Conservation (phyloP, 768 basidiomycete species). For the Collybia mongolica region DNA sequence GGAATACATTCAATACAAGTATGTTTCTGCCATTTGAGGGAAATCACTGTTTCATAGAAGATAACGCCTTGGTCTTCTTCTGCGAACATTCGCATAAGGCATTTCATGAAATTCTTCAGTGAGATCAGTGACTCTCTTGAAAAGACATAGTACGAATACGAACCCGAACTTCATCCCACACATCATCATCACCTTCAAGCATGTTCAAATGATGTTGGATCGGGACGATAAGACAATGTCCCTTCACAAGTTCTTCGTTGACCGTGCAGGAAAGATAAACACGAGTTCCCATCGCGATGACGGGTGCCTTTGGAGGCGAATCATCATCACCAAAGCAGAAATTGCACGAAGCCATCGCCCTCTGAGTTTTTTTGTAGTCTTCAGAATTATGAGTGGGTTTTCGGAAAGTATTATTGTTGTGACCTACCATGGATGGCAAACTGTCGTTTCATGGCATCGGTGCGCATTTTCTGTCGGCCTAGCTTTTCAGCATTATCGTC, state of each 20-base stretch:
- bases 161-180: slow-evolving; percentile 96
- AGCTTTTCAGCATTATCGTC: slow-evolving; percentile 96
- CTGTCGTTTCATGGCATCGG: slow-evolving; percentile 93
- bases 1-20: slow-evolving; percentile 94
- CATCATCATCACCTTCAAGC: slow-evolving; percentile 94
- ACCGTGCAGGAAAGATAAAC: slow-evolving; percentile 89
- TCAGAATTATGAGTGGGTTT: slow-evolving; percentile 5
- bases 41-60: slow-evolving; percentile 93
- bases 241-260: slow-evolving; percentile 84
- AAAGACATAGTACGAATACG: slow-evolving; percentile 21
- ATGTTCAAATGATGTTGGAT: slow-evolving; percentile 90
- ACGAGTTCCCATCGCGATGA: slow-evolving; percentile 89
- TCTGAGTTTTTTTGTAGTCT: slow-evolving; percentile 97
- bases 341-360: slow-evolving; percentile 78
- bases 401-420: not conserved
- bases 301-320: slow-evolving; percentile 80
- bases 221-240: slow-evolving; percentile 95
- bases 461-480: slow-evolving; percentile 92
- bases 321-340: slow-evolving; percentile 96
- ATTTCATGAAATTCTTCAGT: slow-evolving; percentile 78
- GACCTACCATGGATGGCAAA: slow-evolving; percentile 92
- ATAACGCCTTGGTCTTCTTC: slow-evolving; percentile 92
- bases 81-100: slow-evolving; percentile 92
- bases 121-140: not conserved
- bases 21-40: slow-evolving; percentile 84